Evolutionary conservation across 352 stramenopile species (phyloP).

Genomic region (Phytophthora meadii): DNA sequence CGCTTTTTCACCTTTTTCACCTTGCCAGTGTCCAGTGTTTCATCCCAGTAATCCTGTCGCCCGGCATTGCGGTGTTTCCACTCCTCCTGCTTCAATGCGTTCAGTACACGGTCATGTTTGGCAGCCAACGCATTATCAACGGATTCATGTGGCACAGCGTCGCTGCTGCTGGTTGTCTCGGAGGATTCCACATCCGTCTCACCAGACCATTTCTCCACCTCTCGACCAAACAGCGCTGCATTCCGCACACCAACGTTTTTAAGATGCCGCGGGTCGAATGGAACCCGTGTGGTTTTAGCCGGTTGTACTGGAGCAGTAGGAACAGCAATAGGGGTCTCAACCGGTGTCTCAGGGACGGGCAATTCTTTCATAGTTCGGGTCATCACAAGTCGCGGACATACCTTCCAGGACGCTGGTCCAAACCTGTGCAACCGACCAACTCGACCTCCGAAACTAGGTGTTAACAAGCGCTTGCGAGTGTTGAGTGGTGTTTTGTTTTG

Average conservation of each 20-base stretch:
- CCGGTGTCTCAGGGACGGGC: constrained; percentile 2
- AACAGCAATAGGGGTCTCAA: background rate
- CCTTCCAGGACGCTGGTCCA: constrained; percentile 22
- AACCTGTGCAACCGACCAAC: constrained; percentile 51
- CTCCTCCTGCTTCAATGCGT: constrained; percentile 78
- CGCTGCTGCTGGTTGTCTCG: constrained; percentile 46
- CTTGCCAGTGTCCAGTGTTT: constrained; percentile 76
- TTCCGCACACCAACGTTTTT: constrained; percentile 73
- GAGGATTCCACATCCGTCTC: constrained; percentile 58
- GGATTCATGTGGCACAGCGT: constrained; percentile 28
- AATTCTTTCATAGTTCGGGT: constrained; percentile 34
- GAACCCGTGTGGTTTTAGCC: constrained; percentile 27
- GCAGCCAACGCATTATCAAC: constrained; percentile 48
- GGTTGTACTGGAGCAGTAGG: constrained; percentile 6
- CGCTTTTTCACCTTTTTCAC: constrained; percentile 87
- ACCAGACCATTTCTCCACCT: constrained; percentile 73
- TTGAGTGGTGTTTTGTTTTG: constrained; percentile 6
- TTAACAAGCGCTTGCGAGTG: constrained; percentile 31
- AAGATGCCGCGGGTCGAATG: constrained; percentile 62
- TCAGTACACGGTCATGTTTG: constrained; percentile 75
- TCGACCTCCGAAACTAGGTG: constrained; percentile 41
- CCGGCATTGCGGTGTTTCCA: constrained; percentile 72
- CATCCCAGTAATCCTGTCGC: constrained; percentile 81
- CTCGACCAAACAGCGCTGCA: constrained; percentile 61
- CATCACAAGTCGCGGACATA: constrained; percentile 40